Evolutionary conservation across 176 grass and related monocot species (phyloP).

Genomic region (Avena atlantica): DNA sequence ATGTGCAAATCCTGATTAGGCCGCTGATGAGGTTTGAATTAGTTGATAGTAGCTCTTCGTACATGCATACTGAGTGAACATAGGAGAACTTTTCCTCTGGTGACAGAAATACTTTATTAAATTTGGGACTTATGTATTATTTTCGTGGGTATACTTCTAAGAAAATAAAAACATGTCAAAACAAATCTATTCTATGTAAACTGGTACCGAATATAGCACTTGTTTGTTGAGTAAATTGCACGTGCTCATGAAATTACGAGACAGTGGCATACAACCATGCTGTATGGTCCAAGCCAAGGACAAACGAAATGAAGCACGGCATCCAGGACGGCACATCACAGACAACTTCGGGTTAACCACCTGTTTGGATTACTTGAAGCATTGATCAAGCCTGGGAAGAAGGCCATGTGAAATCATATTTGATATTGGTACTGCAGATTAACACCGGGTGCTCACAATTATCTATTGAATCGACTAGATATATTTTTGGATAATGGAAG

Average conservation of each 20-base stretch:
- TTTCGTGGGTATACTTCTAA: not conserved
- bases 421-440: not conserved
- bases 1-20: not conserved
- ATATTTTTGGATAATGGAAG: not conserved
- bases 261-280: not conserved
- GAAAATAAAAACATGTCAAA: slow-evolving; percentile 14
- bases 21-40: not conserved
- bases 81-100: not conserved
- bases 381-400: not conserved
- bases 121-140: not conserved
- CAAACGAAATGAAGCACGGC: not conserved
- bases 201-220: not conserved
- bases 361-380: not conserved
- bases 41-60: not conserved
- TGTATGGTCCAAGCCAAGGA: not conserved
- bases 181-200: not conserved
- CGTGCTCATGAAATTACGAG: not conserved
- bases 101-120: slow-evolving; percentile 4
- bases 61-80: not conserved
- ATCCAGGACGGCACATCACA: not conserved
- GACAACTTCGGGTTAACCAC: not conserved
- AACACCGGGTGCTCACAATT: not conserved
- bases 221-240: slow-evolving; percentile 19
- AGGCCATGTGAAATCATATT: not conserved
- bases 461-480: not conserved